Evolutionary conservation across 2,329 filamentous ascomycete species (phyloP), one percentile per base, ranked within the genome.

Genomic region (Colletotrichum sidae): DNA sequence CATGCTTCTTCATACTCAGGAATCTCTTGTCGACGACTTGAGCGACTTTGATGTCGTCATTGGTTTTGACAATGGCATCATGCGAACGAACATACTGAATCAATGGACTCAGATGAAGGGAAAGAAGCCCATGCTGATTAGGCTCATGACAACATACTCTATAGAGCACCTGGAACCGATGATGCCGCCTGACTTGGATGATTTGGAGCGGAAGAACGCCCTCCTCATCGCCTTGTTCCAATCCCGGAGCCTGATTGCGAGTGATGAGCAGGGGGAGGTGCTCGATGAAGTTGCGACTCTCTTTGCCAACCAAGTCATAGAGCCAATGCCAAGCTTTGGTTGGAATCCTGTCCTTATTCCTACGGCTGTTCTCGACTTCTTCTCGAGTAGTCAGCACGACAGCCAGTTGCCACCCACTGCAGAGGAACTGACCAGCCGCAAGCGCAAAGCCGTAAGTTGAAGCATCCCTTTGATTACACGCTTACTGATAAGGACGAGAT

Each of bases 121-220:
- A 33, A 76, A 73, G 60, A 72, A 74, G 45, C 84, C 83, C 0
- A 70, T 85, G n/a, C 73, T 85, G 2, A 70, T 89, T 59, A 76
- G 77, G 0, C 77, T 88, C 6, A 81, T 84, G 6, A 83, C 80
- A 6, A 81, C 79, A 2, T 80, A 83, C 67, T 84, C 85, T 1
- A 80, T 88, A 42, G 86, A 89, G 71, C 86, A 89, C 64, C 79
- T 88, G 46, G 81, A 83, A 61, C 74, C 83, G 53, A 77, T 81
- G 13, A 74, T 87, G 34, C 76, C 78, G 2, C 73, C 77, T 2
- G 69, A 73, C 5, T 67, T 80, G 55, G 74, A 78, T n/a, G 67
- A 72, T 0, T 60, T 86, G 6, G 84, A 87, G 68, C 79, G 81
- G 13, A 84, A 82, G 63, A 84, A 81, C 55, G 77, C 79, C 2